phyloP scores from a whole-genome alignment of 148 eudicot species.

The Amaranthus cruentus region DNA sequence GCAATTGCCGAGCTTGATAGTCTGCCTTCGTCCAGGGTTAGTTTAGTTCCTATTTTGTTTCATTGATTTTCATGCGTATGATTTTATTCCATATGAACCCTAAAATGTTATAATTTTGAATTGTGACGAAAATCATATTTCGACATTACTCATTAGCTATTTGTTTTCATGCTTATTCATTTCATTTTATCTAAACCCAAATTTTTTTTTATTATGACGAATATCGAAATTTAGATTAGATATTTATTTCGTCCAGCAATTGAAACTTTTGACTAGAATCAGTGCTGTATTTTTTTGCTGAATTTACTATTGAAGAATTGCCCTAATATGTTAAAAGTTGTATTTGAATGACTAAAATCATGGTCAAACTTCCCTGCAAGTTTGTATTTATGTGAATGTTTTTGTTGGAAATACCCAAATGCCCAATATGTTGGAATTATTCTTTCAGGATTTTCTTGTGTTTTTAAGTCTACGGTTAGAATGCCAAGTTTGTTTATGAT shows the following conservation, averaged over 20 bases:
- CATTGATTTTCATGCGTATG: background rate
- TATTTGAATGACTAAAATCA: background rate
- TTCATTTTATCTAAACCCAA: background rate
- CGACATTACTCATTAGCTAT: background rate
- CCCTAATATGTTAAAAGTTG: background rate
- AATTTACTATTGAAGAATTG: background rate
- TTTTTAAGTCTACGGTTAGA: background rate
- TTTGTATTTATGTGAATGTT: background rate
- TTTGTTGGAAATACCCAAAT: background rate
- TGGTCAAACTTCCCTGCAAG: background rate
- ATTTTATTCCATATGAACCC: background rate
- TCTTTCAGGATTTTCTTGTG: background rate
- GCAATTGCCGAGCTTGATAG: conserved; percentile 65
- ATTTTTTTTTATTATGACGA: background rate
- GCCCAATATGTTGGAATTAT: background rate
- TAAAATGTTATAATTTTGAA: background rate
- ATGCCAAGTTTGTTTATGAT: background rate
- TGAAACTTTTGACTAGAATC: background rate
- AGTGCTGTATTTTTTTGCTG: background rate
- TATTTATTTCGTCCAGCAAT: no score
- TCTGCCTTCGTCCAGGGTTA: conserved; percentile 56
- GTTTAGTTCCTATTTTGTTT: background rate
- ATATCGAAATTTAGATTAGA: no score
- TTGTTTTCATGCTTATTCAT: background rate
- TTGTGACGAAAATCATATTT: no score